These are phyloP conservation scores for Aspergillus novoparasiticus DNA, from an alignment of 2,329 filamentous ascomycete genomes.

Conservation along the genomic window DNA sequence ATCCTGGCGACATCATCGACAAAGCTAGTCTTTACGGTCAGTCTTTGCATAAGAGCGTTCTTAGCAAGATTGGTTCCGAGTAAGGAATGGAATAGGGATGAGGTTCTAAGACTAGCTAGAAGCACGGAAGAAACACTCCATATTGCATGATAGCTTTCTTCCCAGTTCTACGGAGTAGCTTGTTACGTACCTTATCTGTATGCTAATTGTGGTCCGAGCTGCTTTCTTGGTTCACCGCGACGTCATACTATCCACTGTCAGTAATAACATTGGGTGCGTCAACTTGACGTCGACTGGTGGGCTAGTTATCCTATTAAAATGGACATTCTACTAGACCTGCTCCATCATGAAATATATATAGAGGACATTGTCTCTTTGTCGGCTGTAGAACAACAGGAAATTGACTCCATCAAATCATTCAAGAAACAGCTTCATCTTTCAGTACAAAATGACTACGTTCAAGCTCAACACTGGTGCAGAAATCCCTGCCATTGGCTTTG, in stretches of 20 bases:
- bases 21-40: not conserved
- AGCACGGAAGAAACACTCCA: not conserved
- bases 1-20: not conserved
- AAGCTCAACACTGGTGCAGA: slow-evolving; percentile 52
- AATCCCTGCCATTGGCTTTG: slow-evolving; percentile 54
- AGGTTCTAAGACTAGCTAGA: not conserved
- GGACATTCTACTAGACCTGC: not conserved
- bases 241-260: slow-evolving; percentile 12
- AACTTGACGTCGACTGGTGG: slow-evolving; percentile 22
- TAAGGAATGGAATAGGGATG: not conserved
- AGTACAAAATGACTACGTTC: slow-evolving; percentile 32
- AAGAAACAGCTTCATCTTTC: not conserved
- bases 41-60: not conserved
- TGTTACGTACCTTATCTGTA: not conserved
- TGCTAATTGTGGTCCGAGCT: not conserved
- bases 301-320: not conserved
- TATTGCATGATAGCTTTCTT: not conserved
- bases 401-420: not conserved
- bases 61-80: not conserved
- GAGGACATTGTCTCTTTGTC: not conserved
- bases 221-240: slow-evolving; percentile 6
- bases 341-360: not conserved
- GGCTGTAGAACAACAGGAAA: not conserved
- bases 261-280: slow-evolving; percentile 15
- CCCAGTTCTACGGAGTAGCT: not conserved